These are phyloP conservation scores for Craterostigma plantagineum DNA, from an alignment of 257 asterid genomes.

Conservation along the genomic window DNA sequence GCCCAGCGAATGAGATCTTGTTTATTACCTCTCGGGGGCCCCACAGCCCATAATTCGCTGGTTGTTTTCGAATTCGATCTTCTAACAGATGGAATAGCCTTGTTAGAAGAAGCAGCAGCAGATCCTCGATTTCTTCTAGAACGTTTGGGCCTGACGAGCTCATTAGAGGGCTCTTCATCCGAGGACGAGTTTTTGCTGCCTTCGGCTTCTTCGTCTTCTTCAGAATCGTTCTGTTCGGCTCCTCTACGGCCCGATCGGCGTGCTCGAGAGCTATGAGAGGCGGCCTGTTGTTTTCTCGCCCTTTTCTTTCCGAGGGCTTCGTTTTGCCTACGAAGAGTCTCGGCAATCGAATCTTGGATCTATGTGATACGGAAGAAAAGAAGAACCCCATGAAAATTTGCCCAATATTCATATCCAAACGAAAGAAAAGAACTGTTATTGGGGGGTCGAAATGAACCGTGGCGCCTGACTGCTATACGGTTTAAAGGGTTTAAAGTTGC, in stretches of 20 bases:
- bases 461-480: too few relatives aligned
- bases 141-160: conserved; percentile 53
- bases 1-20: conserved; percentile 32
- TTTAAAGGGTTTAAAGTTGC: too few relatives aligned
- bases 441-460: too few relatives aligned
- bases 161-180: conserved; percentile 71
- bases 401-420: too few relatives aligned
- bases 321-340: conserved; percentile 73
- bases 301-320: conserved; percentile 92
- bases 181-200: conserved; percentile 85
- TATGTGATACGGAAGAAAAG: conserved; percentile 14
- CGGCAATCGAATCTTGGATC: conserved; percentile 93
- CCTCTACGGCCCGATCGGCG: conserved; percentile 35
- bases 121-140: conserved; percentile 43
- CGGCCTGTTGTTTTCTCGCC: conserved; percentile 55
- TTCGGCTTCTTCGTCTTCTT: too few relatives aligned
- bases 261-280: conserved; percentile 42
- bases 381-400: not conserved
- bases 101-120: too few relatives aligned
- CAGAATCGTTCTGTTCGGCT: too few relatives aligned
- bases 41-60: too few relatives aligned
- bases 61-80: too few relatives aligned
- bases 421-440: too few relatives aligned
- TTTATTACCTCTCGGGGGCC: too few relatives aligned
- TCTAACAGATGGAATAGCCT: too few relatives aligned